Conservation (phyloP, 73 alveolate genomes). For the Breviolum minutum region DNA sequence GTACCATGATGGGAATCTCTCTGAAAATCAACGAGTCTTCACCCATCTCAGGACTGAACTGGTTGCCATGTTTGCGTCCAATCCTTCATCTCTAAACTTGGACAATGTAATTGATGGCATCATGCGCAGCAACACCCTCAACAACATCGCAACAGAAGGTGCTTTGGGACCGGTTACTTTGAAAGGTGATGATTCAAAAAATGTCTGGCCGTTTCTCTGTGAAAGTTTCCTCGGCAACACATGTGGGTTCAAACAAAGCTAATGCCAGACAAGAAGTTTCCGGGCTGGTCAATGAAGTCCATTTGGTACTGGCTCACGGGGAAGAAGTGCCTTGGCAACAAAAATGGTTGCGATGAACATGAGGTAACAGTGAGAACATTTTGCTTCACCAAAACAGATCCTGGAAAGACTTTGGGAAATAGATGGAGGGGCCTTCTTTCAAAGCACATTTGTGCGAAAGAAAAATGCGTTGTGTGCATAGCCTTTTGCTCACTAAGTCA, state of each 20-base stretch:
- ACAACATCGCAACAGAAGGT: neutral
- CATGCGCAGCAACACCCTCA: slow-evolving; percentile 1
- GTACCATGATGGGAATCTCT: neutral
- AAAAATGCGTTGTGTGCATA: too few species aligned
- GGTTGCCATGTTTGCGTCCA: slow-evolving; percentile 5
- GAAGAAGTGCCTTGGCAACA: neutral
- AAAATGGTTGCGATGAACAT: neutral
- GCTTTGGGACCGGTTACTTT: too few species aligned
- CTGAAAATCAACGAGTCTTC: neutral
- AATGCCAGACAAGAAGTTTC: neutral
- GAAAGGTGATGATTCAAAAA: too few species aligned
- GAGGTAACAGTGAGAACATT: neutral
- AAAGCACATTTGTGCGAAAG: neutral
- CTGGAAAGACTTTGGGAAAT: neutral
- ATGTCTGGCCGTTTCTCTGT: too few species aligned
- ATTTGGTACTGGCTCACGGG: slow-evolving; percentile 30
- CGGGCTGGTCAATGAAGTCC: neutral
- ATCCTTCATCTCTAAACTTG: slow-evolving; percentile 1
- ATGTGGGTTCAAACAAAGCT: too few species aligned
- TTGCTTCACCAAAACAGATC: too few species aligned
- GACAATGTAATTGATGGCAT: slow-evolving; percentile 18
- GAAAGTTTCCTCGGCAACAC: too few species aligned
- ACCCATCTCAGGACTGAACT: neutral
- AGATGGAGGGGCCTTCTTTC: neutral
- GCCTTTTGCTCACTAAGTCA: too few species aligned